A percentile compares a stretch with the other conserved stretches of the same genome.
Evolutionary conservation across 2,329 filamentous ascomycete species (phyloP).

Genomic region (Tolypocladium endophyticum): DNA sequence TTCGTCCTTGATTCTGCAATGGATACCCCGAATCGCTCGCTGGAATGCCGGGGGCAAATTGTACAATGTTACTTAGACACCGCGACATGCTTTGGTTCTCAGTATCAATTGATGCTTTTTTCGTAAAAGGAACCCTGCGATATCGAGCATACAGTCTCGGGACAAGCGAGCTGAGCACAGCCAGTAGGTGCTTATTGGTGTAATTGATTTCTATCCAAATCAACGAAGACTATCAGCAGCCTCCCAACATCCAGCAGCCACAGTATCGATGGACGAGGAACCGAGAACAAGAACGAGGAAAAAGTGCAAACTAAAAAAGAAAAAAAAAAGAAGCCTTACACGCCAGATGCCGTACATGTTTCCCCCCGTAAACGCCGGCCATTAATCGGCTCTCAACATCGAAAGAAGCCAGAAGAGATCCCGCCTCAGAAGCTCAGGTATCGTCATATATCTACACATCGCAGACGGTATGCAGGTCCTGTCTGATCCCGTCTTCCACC

Average conservation of each 20-base stretch:
- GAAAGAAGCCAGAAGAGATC: slow-evolving; percentile 13
- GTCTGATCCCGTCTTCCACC: slow-evolving; percentile 2
- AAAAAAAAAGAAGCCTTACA: slow-evolving; percentile 17
- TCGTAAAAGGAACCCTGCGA: neutral
- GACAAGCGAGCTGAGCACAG: neutral
- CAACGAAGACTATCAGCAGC: neutral
- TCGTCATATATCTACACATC: slow-evolving; percentile 13
- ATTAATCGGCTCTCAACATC: slow-evolving; percentile 11
- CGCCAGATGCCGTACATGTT: slow-evolving; percentile 19
- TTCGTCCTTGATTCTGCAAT: slow-evolving; percentile 2
- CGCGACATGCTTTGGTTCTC: neutral
- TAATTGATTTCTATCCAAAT: neutral
- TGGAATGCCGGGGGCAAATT: slow-evolving; percentile 1
- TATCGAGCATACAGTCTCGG: neutral
- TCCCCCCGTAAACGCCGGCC: slow-evolving; percentile 23
- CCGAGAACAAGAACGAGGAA: neutral
- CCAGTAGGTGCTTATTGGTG: neutral
- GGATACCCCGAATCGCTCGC: slow-evolving; percentile 12
- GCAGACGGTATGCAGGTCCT: slow-evolving; percentile 6
- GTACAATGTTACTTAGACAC: neutral
- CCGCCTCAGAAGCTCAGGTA: slow-evolving; percentile 18
- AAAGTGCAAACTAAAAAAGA: slow-evolving; percentile 5
- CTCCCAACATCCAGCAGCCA: neutral
- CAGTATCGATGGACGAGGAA: slow-evolving; percentile 1
- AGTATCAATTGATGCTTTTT: neutral